These are phyloP conservation scores for Sambucus nigra DNA, from an alignment of 129 eudicot species.

Conservation along the genomic window DNA sequence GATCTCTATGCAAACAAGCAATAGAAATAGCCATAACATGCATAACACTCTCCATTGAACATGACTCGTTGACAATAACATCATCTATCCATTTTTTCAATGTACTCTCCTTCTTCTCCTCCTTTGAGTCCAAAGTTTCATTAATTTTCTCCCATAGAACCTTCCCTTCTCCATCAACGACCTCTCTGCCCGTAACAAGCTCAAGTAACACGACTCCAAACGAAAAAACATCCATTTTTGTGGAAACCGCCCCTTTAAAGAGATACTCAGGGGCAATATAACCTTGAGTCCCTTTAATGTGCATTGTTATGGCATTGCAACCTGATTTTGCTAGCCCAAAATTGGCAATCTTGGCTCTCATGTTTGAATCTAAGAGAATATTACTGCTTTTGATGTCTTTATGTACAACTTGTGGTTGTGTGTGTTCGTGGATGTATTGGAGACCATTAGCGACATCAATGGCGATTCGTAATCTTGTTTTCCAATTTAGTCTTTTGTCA, in stretches of 20 bases:
- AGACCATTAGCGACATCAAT: slow-evolving; percentile 86
- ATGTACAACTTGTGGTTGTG: slow-evolving; percentile 85
- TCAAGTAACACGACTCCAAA: slow-evolving; percentile 88
- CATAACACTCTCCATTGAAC: slow-evolving; percentile 43
- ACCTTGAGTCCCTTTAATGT: slow-evolving; percentile 91
- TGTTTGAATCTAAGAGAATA: slow-evolving; percentile 67
- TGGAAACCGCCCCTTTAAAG: slow-evolving; percentile 64
- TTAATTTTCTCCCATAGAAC: slow-evolving; percentile 46
- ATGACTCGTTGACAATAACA: slow-evolving; percentile 27
- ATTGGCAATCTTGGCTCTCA: slow-evolving; percentile 92
- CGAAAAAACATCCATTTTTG: slow-evolving; percentile 83
- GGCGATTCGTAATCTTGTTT: slow-evolving; percentile 58
- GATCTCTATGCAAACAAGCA: slow-evolving; percentile 71
- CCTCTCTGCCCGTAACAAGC: slow-evolving; percentile 64
- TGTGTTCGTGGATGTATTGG: slow-evolving; percentile 91
- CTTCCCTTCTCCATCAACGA: slow-evolving; percentile 50
- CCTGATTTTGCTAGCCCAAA: slow-evolving; percentile 94
- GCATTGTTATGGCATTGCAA: slow-evolving; percentile 92
- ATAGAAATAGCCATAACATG: slow-evolving; percentile 55
- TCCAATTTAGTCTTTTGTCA: slow-evolving; percentile 56
- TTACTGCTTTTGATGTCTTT: slow-evolving; percentile 86
- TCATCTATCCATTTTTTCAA: slow-evolving; percentile 56
- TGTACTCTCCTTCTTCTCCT: slow-evolving; percentile 25
- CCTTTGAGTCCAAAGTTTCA: slow-evolving; percentile 35
- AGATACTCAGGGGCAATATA: slow-evolving; percentile 86